A percentile compares a stretch with the other conserved stretches of the same genome.
phyloP scores from a whole-genome alignment of 2,329 filamentous ascomycete species.

The Colletotrichum sp. region DNA sequence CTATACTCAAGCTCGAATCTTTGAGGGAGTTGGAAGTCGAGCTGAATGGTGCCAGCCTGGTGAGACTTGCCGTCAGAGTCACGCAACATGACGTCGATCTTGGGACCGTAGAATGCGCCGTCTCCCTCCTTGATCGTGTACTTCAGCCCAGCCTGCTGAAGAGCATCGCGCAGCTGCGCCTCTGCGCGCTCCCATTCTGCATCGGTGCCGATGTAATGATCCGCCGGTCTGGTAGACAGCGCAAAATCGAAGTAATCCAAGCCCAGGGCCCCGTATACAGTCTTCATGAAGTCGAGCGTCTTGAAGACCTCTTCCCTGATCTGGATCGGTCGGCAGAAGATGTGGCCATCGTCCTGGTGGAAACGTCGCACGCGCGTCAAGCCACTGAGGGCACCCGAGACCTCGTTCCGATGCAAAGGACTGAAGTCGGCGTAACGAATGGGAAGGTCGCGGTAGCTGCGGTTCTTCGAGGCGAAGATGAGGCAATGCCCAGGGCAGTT shows the following conservation, averaged over 20 bases:
- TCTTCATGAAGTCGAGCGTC: conserved; percentile 76
- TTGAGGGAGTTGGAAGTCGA: conserved; percentile 88
- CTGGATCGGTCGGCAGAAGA: conserved; percentile 82
- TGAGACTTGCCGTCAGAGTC: conserved; percentile 86
- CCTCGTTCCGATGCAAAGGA: conserved; percentile 84
- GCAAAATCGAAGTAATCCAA: conserved; percentile 77
- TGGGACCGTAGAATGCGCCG: conserved; percentile 89
- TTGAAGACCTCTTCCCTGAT: conserved; percentile 76
- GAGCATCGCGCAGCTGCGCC: conserved; percentile 40
- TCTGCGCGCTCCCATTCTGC: conserved; percentile 65
- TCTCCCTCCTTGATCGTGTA: conserved; percentile 83
- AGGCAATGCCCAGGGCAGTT: conserved; percentile 91
- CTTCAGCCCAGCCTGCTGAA: conserved; percentile 70
- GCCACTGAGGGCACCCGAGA: conserved; percentile 80
- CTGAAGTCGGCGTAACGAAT: conserved; percentile 88
- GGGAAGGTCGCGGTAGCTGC: conserved; percentile 81
- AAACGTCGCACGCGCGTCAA: conserved; percentile 85
- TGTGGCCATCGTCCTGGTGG: conserved; percentile 90
- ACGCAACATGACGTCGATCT: conserved; percentile 84
- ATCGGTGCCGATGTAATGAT: conserved; percentile 76
- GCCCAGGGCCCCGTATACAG: conserved; percentile 72
- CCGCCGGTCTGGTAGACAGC: conserved; percentile 77
- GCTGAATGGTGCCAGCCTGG: conserved; percentile 86
- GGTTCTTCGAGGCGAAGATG: conserved; percentile 75
- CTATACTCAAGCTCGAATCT: conserved; percentile 80